Evolutionary conservation across 192 early-diverging fungal species (phyloP).

Genomic region (Coemansia sp.): DNA sequence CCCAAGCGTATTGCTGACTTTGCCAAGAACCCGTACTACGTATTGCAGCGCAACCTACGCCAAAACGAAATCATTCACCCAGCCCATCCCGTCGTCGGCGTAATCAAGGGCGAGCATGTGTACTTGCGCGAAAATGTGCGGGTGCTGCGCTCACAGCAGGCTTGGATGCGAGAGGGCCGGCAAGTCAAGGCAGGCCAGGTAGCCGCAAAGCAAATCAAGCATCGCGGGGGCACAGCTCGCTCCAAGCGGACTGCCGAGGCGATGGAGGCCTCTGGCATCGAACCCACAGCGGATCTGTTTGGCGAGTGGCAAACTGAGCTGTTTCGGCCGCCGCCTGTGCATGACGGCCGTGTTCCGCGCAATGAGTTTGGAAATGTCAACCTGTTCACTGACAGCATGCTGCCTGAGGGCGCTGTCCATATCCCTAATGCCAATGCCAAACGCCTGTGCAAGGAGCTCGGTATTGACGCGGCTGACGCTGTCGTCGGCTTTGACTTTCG

Average conservation of each 20-base stretch:
- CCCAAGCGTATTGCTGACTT: slow-evolving; percentile 79
- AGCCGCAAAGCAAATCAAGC: slow-evolving; percentile 46
- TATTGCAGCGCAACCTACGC: slow-evolving; percentile 79
- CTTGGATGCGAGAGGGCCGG: slow-evolving; percentile 60
- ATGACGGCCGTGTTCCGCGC: slow-evolving; percentile 76
- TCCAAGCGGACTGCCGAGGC: slow-evolving; percentile 22
- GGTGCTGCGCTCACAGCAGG: slow-evolving; percentile 64
- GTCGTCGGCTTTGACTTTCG: slow-evolving; percentile 65
- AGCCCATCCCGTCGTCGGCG: slow-evolving; percentile 68
- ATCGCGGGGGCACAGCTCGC: slow-evolving; percentile 15
- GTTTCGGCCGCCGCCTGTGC: slow-evolving; percentile 64
- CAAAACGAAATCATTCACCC: slow-evolving; percentile 82
- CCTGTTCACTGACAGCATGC: slow-evolving; percentile 81
- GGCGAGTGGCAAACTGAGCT: slow-evolving; percentile 89
- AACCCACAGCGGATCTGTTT: slow-evolving; percentile 54
- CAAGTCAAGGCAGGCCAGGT: slow-evolving; percentile 19
- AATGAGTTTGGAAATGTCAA: slow-evolving; percentile 87
- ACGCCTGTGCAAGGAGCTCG: slow-evolving; percentile 71
- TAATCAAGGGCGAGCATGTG: slow-evolving; percentile 74
- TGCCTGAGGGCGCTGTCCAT: slow-evolving; percentile 79
- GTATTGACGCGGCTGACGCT: slow-evolving; percentile 80
- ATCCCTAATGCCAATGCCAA: slow-evolving; percentile 63
- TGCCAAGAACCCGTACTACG: slow-evolving; percentile 80
- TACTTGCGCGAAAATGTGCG: slow-evolving; percentile 79
- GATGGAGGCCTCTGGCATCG: slow-evolving; percentile 11